Percentiles rank a stretch among this genome's conserved stretches.
phyloP scores from a whole-genome alignment of 176 grass and related monocot species.

The Oryza brachyantha region DNA sequence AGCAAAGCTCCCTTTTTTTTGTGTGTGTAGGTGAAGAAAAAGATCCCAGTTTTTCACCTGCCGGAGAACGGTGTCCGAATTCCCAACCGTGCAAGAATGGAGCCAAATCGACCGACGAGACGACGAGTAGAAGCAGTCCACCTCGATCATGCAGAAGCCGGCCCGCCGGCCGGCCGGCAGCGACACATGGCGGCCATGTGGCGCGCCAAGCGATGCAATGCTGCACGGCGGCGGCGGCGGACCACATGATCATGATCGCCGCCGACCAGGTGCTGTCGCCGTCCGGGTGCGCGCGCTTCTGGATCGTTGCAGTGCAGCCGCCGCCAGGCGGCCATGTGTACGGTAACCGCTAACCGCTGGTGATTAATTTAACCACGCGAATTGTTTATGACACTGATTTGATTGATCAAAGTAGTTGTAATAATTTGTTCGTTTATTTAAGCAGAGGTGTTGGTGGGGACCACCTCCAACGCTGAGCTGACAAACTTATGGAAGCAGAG shows the following conservation, averaged over 20 bases:
- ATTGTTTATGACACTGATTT: not conserved
- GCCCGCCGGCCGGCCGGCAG: constrained; percentile 7
- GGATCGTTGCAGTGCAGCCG: not conserved
- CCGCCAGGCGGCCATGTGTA: constrained; percentile 25
- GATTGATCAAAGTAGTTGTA: not conserved
- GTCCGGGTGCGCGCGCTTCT: not conserved
- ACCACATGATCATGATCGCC: constrained; percentile 19
- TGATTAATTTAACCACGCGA: not conserved
- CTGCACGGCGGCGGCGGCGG: too few species aligned
- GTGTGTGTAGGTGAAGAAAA: not conserved
- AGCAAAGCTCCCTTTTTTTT: rapidly evolving
- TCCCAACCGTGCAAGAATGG: not conserved
- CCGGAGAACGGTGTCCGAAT: not conserved
- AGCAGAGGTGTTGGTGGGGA: not conserved
- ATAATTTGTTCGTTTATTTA: too few species aligned
- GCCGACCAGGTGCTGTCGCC: not conserved
- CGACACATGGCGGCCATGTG: constrained; percentile 14
- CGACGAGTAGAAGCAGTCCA: not conserved
- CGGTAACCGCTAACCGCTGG: not conserved
- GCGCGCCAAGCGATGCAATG: not conserved
- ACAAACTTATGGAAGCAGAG: not conserved
- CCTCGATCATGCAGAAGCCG: too few species aligned
- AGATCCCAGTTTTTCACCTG: too few species aligned
- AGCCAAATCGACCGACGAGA: not conserved
- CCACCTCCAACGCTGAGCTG: not conserved